Conservation (phyloP, 1,139 yeast species). For the Keqinozyma sinolaborantium region DNA sequence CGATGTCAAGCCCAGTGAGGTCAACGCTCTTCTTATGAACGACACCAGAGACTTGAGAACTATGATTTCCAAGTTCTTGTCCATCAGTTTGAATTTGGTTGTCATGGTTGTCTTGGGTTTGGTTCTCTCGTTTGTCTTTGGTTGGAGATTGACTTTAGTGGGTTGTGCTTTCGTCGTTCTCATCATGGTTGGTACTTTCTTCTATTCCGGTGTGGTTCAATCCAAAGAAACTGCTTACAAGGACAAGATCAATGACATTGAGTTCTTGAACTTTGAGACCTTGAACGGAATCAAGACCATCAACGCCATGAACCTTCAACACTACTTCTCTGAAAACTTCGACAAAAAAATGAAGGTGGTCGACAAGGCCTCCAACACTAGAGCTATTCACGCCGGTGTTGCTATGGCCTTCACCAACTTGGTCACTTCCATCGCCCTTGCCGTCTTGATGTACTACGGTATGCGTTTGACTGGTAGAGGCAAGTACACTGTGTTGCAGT, state of each 20-base stretch:
- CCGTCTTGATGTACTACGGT: conserved; percentile 73
- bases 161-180: conserved; percentile 73
- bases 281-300: conserved; percentile 63
- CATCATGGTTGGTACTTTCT: conserved; percentile 46
- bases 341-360: conserved; percentile 21
- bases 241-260: conserved; percentile 49
- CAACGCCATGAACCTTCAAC: conserved; percentile 49
- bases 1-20: conserved; percentile 47
- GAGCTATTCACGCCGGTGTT: conserved; percentile 58
- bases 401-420: conserved; percentile 60
- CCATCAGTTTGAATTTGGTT: conserved; percentile 49
- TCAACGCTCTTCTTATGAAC: conserved; percentile 69
- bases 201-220: conserved; percentile 52
- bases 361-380: conserved; percentile 29
- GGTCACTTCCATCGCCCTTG: conserved; percentile 59
- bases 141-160: conserved; percentile 85
- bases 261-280: conserved; percentile 55
- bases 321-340: conserved; percentile 42
- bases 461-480: conserved; percentile 57
- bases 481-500: conserved; percentile 51
- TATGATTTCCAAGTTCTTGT: conserved; percentile 58
- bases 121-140: conserved; percentile 73
- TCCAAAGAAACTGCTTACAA: conserved; percentile 59
- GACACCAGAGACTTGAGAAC: conserved; percentile 76
- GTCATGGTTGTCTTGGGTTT: conserved; percentile 58